A percentile compares a stretch with the other conserved stretches of the same genome.
Evolutionary conservation across 2,329 filamentous ascomycete species (phyloP).

Genomic region (Cryphonectria nitschkei): DNA sequence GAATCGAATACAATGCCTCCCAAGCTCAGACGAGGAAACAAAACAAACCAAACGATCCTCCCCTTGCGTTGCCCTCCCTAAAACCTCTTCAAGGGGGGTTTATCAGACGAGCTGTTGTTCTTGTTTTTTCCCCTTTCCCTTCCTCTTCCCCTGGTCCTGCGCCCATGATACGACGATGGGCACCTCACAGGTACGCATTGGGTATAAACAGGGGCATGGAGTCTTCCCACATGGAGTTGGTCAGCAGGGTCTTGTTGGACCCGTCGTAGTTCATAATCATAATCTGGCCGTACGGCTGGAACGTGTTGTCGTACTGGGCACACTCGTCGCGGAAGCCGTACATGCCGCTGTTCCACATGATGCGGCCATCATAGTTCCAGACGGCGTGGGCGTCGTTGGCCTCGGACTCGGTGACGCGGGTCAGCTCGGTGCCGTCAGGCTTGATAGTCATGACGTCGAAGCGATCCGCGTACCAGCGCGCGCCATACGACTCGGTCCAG

Average conservation of each 20-base stretch:
- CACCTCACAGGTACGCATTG: slow-evolving; percentile 5
- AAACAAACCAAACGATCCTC: background rate
- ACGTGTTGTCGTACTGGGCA: slow-evolving; percentile 46
- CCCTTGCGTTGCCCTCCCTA: background rate
- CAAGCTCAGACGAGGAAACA: background rate
- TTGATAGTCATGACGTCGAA: slow-evolving; percentile 47
- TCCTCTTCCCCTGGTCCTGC: too few species aligned
- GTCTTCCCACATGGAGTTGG: slow-evolving; percentile 39
- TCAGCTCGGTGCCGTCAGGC: slow-evolving; percentile 44
- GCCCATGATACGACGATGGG: too few species aligned
- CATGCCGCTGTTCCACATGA: slow-evolving; percentile 46
- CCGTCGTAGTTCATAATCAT: slow-evolving; percentile 48
- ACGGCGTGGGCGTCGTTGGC: slow-evolving; percentile 50
- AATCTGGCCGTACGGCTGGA: slow-evolving; percentile 50
- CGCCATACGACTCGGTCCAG: slow-evolving; percentile 18
- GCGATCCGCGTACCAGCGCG: slow-evolving; percentile 30
- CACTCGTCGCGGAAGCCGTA: slow-evolving; percentile 48
- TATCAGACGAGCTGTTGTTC: too few species aligned
- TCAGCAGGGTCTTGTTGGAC: slow-evolving; percentile 35
- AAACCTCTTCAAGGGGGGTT: background rate
- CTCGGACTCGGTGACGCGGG: slow-evolving; percentile 38
- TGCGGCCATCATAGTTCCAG: slow-evolving; percentile 46
- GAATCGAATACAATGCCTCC: background rate
- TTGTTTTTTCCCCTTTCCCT: too few species aligned
- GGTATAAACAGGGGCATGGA: slow-evolving; percentile 35